A percentile compares a stretch with the other conserved stretches of the same genome.
These are phyloP conservation scores for Symbiodinium pilosum DNA, from an alignment of 73 alveolate genomes.

Conservation along the genomic window DNA sequence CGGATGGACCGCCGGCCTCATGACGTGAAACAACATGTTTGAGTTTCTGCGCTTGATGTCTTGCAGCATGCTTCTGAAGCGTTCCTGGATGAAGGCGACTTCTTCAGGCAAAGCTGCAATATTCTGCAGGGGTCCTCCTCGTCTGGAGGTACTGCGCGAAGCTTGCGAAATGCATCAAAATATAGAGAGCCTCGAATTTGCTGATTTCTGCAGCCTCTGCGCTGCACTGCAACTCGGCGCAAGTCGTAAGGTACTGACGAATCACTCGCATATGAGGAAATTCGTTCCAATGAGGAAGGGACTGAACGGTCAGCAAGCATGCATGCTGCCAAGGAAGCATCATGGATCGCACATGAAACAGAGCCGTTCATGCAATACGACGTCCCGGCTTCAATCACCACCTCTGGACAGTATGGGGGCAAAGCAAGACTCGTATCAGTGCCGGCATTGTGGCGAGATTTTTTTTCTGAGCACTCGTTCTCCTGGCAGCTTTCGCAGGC, in stretches of 20 bases:
- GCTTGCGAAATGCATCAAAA: constrained; percentile 72
- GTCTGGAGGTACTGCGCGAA: constrained; percentile 75
- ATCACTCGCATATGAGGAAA: constrained; percentile 78
- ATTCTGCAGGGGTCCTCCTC: constrained; percentile 37
- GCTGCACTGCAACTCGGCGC: too few species aligned
- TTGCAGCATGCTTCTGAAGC: constrained; percentile 77
- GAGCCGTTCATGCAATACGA: too few species aligned
- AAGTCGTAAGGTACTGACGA: neutral
- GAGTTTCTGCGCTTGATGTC: constrained; percentile 70
- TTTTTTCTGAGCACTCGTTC: too few species aligned
- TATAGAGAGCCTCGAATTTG: constrained; percentile 55
- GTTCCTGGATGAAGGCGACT: constrained; percentile 8
- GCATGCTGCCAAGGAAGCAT: too few species aligned
- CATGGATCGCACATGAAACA: too few species aligned
- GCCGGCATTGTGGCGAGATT: too few species aligned
- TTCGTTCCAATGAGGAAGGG: constrained; percentile 56
- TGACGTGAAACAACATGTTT: constrained; percentile 86
- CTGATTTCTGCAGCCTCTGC: too few species aligned
- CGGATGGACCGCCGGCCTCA: neutral
- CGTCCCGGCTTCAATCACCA: too few species aligned
- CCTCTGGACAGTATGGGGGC: too few species aligned
- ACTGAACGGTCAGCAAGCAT: constrained; percentile 8
- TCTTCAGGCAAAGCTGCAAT: neutral
- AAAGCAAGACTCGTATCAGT: too few species aligned
- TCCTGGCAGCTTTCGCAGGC: too few species aligned